Percentiles rank a stretch among this genome's conserved stretches.
These are phyloP conservation scores for Lathyrus aphaca DNA, from an alignment of 306 rosid species.

Conservation along the genomic window DNA sequence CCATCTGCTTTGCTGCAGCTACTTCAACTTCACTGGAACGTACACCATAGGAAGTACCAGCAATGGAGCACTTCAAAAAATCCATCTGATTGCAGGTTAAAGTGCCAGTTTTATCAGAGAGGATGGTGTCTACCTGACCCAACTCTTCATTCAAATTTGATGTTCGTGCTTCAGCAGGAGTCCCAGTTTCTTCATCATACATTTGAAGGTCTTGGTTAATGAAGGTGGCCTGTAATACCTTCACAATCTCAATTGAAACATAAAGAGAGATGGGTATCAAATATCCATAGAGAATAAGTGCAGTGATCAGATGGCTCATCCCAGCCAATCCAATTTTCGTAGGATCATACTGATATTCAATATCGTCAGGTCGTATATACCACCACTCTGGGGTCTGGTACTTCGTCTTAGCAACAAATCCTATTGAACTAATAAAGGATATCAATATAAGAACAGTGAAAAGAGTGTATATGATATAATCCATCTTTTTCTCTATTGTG, in stretches of 20 bases:
- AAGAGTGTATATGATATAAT: conserved; percentile 79
- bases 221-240: conserved; percentile 93
- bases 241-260: conserved; percentile 96
- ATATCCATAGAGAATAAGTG: conserved; percentile 96
- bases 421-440: conserved; percentile 81
- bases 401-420: conserved; percentile 78
- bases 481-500: conserved; percentile 85
- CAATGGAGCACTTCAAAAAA: conserved; percentile 95
- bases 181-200: conserved; percentile 88
- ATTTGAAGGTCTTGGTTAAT: conserved; percentile 85
- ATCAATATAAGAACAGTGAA: conserved; percentile 78
- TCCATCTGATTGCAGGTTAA: conserved; percentile 99
- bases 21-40: conserved; percentile 92
- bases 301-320: conserved; percentile 86
- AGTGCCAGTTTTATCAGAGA: conserved; percentile 98
- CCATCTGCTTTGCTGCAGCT: conserved; percentile 94
- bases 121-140: conserved; percentile 99
- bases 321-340: conserved; percentile 64
- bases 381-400: conserved; percentile 59
- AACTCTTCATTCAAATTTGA: conserved; percentile 97
- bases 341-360: conserved; percentile 63
- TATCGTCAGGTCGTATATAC: conserved; percentile 64
- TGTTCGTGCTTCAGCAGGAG: conserved; percentile 88
- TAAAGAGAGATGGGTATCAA: conserved; percentile 97
- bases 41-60: conserved; percentile 80